Evolutionary conservation across 306 rosid species (phyloP).

Genomic region (Cicer yamashitae): DNA sequence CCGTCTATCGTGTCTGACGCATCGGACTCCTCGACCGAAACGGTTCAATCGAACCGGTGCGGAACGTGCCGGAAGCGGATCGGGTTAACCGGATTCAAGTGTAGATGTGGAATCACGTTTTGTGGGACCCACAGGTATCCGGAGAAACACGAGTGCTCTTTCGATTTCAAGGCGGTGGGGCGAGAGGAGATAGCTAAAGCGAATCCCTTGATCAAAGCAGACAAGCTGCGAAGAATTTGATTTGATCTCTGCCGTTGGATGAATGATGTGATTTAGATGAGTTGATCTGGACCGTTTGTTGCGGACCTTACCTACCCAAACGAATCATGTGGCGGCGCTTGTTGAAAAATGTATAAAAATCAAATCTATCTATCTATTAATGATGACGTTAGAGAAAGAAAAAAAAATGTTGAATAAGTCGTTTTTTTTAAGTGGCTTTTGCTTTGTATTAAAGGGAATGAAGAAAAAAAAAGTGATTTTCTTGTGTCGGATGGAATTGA

Average conservation of each 20-base stretch:
- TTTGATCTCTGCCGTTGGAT: conserved; percentile 52
- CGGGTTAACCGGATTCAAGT: conserved; percentile 83
- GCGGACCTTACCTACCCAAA: background rate
- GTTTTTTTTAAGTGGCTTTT: conserved; percentile 40
- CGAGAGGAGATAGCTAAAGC: conserved; percentile 84
- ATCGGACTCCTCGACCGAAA: background rate
- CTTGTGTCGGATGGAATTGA: conserved; percentile 13
- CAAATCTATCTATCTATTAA: conserved; percentile 17
- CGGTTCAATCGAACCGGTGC: conserved; percentile 65
- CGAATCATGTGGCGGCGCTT: conserved; percentile 21
- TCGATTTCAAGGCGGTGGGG: conserved; percentile 81
- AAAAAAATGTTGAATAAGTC: conserved; percentile 42
- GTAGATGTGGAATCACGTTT: conserved; percentile 78
- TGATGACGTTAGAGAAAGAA: conserved; percentile 1
- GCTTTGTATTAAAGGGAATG: conserved; percentile 14
- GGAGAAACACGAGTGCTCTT: conserved; percentile 83
- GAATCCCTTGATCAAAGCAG: conserved; percentile 79
- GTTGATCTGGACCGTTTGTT: conserved; percentile 38
- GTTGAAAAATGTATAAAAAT: conserved; percentile 36
- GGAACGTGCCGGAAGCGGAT: conserved; percentile 74
- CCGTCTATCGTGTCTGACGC: conserved; percentile 38
- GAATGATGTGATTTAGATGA: background rate
- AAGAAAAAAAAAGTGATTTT: background rate
- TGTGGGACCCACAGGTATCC: conserved; percentile 94
- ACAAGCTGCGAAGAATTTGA: conserved; percentile 81